phyloP scores from a whole-genome alignment of 202 grass and related monocot genomes.

The Brachypodium distachyon region DNA sequence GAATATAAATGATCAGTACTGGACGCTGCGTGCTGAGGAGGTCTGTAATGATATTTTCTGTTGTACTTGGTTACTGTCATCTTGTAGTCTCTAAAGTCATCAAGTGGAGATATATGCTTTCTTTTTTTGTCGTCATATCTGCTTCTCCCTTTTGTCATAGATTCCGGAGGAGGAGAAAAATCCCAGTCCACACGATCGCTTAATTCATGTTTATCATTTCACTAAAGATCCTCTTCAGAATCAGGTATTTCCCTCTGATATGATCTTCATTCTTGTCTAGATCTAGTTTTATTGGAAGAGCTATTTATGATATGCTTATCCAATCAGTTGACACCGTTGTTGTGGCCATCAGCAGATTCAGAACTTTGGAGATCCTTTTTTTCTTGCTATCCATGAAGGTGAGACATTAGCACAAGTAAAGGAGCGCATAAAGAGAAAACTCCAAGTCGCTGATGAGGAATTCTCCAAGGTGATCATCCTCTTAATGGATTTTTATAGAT shows the following conservation, averaged over 20 bases:
- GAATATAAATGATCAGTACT: conserved; percentile 73
- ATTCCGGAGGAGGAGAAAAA: conserved; percentile 81
- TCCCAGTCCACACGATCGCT: conserved; percentile 47
- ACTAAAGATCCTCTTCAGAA: conserved; percentile 68
- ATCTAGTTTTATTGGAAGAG: conserved; percentile 10
- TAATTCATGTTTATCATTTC: conserved; percentile 97
- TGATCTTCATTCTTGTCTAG: background rate
- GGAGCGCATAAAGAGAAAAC: conserved; percentile 78
- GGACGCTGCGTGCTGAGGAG: conserved; percentile 70
- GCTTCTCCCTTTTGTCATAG: conserved; percentile 22
- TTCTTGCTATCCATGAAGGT: conserved; percentile 68
- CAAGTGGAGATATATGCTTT: background rate
- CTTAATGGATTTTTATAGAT: background rate
- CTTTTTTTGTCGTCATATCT: conserved; percentile 2
- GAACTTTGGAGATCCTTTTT: conserved; percentile 96
- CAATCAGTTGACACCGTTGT: conserved; percentile 16
- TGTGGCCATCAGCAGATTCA: conserved; percentile 66
- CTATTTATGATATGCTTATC: background rate
- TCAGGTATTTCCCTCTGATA: conserved; percentile 36
- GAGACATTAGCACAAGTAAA: conserved; percentile 81
- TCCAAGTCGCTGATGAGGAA: conserved; percentile 61
- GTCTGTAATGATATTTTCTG: conserved; percentile 22
- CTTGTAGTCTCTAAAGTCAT: background rate
- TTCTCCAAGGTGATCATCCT: conserved; percentile 69
- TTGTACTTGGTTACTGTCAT: background rate